Evolutionary conservation across 805 yeast species (phyloP).

Genomic region (Suhomyces faveliae): DNA sequence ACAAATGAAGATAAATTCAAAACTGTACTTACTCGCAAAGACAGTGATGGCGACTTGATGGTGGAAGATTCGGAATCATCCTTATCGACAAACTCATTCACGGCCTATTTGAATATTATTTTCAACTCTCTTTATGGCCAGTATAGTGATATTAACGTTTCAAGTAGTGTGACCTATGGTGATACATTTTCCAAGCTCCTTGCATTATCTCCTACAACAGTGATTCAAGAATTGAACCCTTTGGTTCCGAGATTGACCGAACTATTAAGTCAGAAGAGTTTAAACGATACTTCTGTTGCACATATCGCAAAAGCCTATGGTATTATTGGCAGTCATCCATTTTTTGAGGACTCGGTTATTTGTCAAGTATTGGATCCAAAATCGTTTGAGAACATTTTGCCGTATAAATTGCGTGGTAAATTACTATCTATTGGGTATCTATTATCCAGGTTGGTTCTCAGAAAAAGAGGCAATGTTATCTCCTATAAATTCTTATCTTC

Average conservation of each 20-base stretch:
- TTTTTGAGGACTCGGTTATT: slow-evolving; percentile 10
- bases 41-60: slow-evolving; percentile 7
- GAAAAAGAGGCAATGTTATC: slow-evolving; percentile 17
- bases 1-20: slow-evolving; percentile 2
- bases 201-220: slow-evolving; percentile 28
- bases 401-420: slow-evolving; percentile 17
- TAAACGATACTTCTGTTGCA: slow-evolving; percentile 21
- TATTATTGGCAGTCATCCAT: slow-evolving; percentile 46
- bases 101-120: slow-evolving; percentile 28
- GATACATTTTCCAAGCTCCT: slow-evolving; percentile 32
- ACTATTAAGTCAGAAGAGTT: slow-evolving; percentile 20
- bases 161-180: slow-evolving; percentile 28
- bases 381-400: slow-evolving; percentile 8
- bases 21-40: slow-evolving; percentile 13
- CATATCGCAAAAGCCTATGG: slow-evolving; percentile 49
- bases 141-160: slow-evolving; percentile 11
- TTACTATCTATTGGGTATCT: slow-evolving; percentile 43
- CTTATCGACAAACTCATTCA: slow-evolving; percentile 11
- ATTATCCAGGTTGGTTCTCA: slow-evolving; percentile 43
- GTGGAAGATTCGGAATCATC: background rate
- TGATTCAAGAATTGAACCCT: slow-evolving; percentile 20
- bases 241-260: slow-evolving; percentile 22
- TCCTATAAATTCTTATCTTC: slow-evolving; percentile 1
- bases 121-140: slow-evolving; percentile 37
- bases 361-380: slow-evolving; percentile 8